These are phyloP conservation scores for Camellia granthamiana DNA, from an alignment of 148 eudicot species.

Conservation along the genomic window DNA sequence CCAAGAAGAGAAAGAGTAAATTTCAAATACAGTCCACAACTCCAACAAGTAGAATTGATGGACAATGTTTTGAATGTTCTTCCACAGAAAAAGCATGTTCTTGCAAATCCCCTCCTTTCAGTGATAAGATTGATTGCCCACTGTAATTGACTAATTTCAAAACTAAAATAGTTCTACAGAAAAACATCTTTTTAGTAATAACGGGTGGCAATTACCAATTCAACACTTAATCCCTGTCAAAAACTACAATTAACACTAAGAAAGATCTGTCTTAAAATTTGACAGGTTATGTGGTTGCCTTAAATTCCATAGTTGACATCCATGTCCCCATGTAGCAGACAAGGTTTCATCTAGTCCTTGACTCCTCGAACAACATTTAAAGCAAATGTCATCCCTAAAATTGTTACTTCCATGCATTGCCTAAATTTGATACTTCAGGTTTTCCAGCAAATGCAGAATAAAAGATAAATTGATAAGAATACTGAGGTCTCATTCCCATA, in stretches of 20 bases:
- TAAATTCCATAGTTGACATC: neutral
- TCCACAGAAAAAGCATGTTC: neutral
- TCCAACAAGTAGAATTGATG: neutral
- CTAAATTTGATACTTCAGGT: neutral
- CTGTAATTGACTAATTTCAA: neutral
- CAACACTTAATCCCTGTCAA: neutral
- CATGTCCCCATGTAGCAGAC: neutral
- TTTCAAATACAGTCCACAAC: neutral
- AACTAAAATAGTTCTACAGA: too few relatives aligned
- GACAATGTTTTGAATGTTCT: neutral
- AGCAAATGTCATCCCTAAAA: neutral
- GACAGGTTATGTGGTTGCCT: neutral
- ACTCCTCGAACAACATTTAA: neutral
- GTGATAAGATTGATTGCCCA: neutral
- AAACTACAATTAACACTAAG: neutral
- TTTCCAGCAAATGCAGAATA: neutral
- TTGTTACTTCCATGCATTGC: too few relatives aligned
- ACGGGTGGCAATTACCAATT: neutral
- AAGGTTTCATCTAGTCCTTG: neutral
- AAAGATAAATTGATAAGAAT: slow-evolving; percentile 13
- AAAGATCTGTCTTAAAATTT: neutral
- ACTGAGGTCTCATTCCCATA: neutral
- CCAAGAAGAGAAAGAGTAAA: too few relatives aligned
- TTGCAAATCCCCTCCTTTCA: neutral
- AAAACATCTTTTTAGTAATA: neutral